A percentile compares a stretch with the other conserved stretches of the same genome.
These are phyloP conservation scores for Plasmodium gonderi DNA, from an alignment of 169 alveolate genomes.

Conservation along the genomic window DNA sequence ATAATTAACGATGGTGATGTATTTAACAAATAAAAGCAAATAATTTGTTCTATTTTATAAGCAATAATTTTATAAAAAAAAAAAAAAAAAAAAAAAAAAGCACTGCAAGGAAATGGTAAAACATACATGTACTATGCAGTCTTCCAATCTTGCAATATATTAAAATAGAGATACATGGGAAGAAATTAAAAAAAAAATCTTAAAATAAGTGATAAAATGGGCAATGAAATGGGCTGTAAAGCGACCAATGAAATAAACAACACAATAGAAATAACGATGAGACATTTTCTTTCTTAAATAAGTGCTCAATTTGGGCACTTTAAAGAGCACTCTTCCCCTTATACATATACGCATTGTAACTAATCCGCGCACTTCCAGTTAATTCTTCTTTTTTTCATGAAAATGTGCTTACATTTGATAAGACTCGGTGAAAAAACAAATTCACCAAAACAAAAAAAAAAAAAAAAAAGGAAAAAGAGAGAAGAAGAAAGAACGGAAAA, in stretches of 20 bases:
- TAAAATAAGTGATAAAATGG: not conserved
- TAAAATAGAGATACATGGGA: not conserved
- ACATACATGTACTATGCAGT: not conserved
- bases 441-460: slow-evolving; percentile 4
- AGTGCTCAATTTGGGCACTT: not conserved
- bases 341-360: too few relatives aligned
- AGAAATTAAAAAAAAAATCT: not conserved
- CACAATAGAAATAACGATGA: too few relatives aligned
- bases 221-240: too few relatives aligned
- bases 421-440: not conserved
- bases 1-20: not conserved
- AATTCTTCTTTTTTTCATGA: not conserved
- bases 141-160: not conserved
- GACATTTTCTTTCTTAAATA: not conserved
- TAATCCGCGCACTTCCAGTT: not conserved
- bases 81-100: slow-evolving; percentile 7
- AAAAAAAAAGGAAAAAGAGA: not conserved
- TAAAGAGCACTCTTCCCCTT: not conserved
- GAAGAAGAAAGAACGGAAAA: not conserved
- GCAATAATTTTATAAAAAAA: not conserved
- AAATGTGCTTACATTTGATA: not conserved
- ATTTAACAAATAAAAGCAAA: slow-evolving; percentile 21
- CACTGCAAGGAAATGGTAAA: not conserved
- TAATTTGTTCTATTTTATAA: slow-evolving; percentile 28
- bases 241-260: too few relatives aligned